phyloP scores from a whole-genome alignment of 441 rosid genomes.

The Caryocar brasiliense region DNA sequence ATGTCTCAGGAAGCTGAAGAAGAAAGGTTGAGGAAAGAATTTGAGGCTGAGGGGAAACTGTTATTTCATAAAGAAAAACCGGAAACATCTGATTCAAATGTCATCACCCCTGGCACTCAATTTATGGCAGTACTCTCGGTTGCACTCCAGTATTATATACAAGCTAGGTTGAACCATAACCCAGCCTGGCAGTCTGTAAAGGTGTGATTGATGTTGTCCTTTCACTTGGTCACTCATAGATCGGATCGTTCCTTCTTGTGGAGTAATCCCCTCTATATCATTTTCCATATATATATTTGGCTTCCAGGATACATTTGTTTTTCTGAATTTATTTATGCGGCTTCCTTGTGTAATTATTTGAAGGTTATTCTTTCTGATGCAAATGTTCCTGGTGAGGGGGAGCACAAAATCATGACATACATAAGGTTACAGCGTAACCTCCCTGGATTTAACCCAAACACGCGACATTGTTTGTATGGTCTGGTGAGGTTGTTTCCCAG shows the following conservation, averaged over 20 bases:
- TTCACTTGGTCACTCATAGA: slow-evolving; percentile 22
- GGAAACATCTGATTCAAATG: slow-evolving; percentile 85
- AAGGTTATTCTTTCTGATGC: slow-evolving; percentile 98
- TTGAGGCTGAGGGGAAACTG: slow-evolving; percentile 52
- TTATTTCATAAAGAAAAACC: slow-evolving; percentile 59
- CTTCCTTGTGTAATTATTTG: slow-evolving; percentile 56
- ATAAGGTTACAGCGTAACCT: slow-evolving; percentile 73
- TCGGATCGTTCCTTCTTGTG: slow-evolving; percentile 35
- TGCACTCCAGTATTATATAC: slow-evolving; percentile 84
- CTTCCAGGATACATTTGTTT: slow-evolving; percentile 44
- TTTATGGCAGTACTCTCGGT: slow-evolving; percentile 83
- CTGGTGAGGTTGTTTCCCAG: slow-evolving; percentile 43
- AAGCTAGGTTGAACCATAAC: slow-evolving; percentile 66
- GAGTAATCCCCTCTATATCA: slow-evolving; percentile 37
- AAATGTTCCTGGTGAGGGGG: slow-evolving; percentile 96
- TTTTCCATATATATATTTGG: slow-evolving; percentile 23
- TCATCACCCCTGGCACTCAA: slow-evolving; percentile 92
- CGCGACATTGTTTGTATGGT: slow-evolving; percentile 85
- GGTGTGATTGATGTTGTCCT: slow-evolving; percentile 42
- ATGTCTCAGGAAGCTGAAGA: slow-evolving; percentile 75
- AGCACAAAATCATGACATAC: slow-evolving; percentile 93
- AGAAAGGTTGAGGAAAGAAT: slow-evolving; percentile 71
- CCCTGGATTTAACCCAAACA: slow-evolving; percentile 83
- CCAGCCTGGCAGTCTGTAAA: slow-evolving; percentile 76
- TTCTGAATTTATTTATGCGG: slow-evolving; percentile 49